Percentiles rank a stretch among this genome's conserved stretches.
Evolutionary conservation across 768 basidiomycete genomes (phyloP).

Genomic region (Suillus plorans): DNA sequence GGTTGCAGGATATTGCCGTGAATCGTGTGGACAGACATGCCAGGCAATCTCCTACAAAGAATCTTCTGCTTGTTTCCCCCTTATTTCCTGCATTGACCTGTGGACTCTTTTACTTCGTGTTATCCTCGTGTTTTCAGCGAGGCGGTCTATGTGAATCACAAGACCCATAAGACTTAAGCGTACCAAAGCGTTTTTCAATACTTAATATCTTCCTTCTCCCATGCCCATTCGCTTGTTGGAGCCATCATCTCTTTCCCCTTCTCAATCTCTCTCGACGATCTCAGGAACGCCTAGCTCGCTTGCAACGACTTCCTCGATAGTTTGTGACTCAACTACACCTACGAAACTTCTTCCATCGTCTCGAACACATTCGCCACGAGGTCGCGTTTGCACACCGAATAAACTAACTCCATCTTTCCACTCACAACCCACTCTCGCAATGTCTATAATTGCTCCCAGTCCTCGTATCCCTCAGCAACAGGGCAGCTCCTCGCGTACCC

Average conservation of each 20-base stretch:
- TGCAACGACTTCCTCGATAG: background rate
- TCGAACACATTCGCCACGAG: conserved; percentile 15
- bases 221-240: conserved; percentile 7
- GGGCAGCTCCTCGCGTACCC: conserved; percentile 8
- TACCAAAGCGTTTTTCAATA: background rate
- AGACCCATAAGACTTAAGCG: background rate
- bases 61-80: conserved; percentile 3
- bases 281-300: background rate
- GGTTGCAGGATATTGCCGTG: conserved; percentile 4
- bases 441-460: conserved; percentile 28
- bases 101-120: conserved; percentile 1
- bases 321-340: background rate
- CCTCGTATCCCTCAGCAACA: conserved; percentile 15
- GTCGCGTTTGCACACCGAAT: conserved; percentile 12
- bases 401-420: conserved; percentile 9
- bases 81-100: background rate
- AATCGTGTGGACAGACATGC: conserved; percentile 3
- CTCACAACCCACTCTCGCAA: conserved; percentile 35
- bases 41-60: conserved; percentile 1
- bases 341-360: conserved; percentile 15
- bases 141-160: conserved; percentile 7
- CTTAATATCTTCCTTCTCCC: background rate
- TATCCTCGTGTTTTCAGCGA: conserved; percentile 13
- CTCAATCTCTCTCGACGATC: background rate
- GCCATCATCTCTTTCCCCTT: conserved; percentile 8